Evolutionary conservation across 1,139 yeast genomes (phyloP).

Genomic region (Pichia sp.): DNA sequence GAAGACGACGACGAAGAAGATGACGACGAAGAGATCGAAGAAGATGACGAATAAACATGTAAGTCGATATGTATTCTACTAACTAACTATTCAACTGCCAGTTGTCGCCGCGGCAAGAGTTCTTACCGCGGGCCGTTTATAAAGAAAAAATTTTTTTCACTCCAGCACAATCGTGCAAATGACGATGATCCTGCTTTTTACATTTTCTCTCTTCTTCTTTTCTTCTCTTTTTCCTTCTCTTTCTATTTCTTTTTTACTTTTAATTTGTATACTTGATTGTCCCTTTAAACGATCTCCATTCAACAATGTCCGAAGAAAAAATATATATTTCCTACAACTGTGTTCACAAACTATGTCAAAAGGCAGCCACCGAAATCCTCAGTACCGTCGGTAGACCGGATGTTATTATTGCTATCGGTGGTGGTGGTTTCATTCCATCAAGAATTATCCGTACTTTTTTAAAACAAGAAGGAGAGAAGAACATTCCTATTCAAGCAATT

Average conservation of each 20-base stretch:
- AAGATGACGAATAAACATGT: not conserved
- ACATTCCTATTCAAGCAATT: constrained; percentile 60
- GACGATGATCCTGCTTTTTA: no score
- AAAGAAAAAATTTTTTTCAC: no score
- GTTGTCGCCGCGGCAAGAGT: not conserved
- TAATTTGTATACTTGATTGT: no score
- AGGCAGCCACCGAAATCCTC: constrained; percentile 66
- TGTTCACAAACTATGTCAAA: constrained; percentile 89
- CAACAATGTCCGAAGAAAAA: constrained; percentile 37
- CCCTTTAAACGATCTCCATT: not conserved
- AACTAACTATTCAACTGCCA: not conserved
- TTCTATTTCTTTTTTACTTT: not conserved
- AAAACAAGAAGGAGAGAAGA: constrained; percentile 48
- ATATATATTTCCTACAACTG: constrained; percentile 86
- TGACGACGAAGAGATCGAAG: constrained; percentile 4
- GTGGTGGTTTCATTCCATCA: constrained; percentile 67
- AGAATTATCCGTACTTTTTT: constrained; percentile 57
- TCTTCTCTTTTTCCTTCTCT: not conserved
- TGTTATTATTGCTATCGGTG: constrained; percentile 70
- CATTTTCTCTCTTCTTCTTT: not conserved
- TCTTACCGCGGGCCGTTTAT: not conserved
- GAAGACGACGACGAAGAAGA: constrained; percentile 16
- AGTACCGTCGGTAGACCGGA: constrained; percentile 56
- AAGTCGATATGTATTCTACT: no score
- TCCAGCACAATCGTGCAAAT: no score